phyloP scores from a whole-genome alignment of 2,329 filamentous ascomycete genomes.

The Chrysoporthe puriensis region DNA sequence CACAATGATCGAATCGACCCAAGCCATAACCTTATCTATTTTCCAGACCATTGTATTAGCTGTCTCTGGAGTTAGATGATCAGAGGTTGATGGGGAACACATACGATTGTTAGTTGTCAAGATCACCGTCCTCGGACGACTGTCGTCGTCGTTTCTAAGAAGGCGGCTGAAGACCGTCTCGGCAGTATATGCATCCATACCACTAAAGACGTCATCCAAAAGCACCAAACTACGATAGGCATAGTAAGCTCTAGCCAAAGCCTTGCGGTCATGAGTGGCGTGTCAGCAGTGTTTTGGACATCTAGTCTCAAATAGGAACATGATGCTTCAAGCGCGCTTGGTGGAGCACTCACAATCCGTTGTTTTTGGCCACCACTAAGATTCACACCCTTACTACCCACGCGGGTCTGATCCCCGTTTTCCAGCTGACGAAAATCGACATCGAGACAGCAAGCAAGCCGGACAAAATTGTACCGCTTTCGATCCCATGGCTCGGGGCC shows the following conservation, averaged over 20 bases:
- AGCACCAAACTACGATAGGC: slow-evolving; percentile 43
- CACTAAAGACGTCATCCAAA: slow-evolving; percentile 52
- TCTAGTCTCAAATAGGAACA: too few species aligned
- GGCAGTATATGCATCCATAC: slow-evolving; percentile 49
- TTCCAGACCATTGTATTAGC: too few species aligned
- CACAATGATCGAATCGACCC: too few species aligned
- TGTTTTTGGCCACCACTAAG: slow-evolving; percentile 53
- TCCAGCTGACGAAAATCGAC: slow-evolving; percentile 40
- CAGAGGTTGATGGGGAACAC: too few species aligned
- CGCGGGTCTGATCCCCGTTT: slow-evolving; percentile 42
- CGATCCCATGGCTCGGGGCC: slow-evolving; percentile 36
- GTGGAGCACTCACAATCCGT: slow-evolving; percentile 41
- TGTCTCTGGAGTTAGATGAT: too few species aligned
- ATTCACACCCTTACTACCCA: slow-evolving; percentile 50
- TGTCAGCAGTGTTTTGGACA: slow-evolving; percentile 13
- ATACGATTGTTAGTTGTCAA: slow-evolving; percentile 38
- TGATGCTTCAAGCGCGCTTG: too few species aligned
- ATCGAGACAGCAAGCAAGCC: slow-evolving; percentile 43
- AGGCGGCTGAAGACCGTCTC: slow-evolving; percentile 46
- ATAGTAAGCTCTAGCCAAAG: slow-evolving; percentile 52
- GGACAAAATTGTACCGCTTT: slow-evolving; percentile 38
- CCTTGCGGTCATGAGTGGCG: slow-evolving; percentile 8
- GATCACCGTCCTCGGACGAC: slow-evolving; percentile 39
- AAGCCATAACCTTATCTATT: too few species aligned
- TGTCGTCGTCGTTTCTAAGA: slow-evolving; percentile 42